Percentiles rank a stretch among this genome's conserved stretches.
Evolutionary conservation across 2,329 filamentous ascomycete genomes (phyloP).

Genomic region (Colletotrichum salicis): DNA sequence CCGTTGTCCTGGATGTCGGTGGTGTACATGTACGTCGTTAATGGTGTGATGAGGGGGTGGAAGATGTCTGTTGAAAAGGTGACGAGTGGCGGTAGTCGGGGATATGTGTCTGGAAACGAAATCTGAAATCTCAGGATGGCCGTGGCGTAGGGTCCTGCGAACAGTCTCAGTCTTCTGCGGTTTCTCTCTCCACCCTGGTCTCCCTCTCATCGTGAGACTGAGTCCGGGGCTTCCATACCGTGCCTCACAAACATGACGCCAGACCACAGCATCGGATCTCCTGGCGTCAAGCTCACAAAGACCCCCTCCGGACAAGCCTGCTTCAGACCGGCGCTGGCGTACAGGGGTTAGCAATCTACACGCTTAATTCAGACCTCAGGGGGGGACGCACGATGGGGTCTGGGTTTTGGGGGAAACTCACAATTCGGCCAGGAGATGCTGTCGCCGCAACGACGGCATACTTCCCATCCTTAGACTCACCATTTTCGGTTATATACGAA

Average conservation of each 20-base stretch:
- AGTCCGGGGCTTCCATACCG: constrained; percentile 62
- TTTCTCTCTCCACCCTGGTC: neutral
- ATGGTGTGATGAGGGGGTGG: constrained; percentile 89
- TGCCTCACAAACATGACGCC: constrained; percentile 92
- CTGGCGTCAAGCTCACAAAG: constrained; percentile 85
- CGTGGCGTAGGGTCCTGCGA: constrained; percentile 84
- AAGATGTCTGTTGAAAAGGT: constrained; percentile 95
- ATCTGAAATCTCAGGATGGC: constrained; percentile 91
- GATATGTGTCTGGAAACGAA: constrained; percentile 85
- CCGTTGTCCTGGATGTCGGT: constrained; percentile 80
- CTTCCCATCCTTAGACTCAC: constrained; percentile 54
- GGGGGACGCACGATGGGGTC: neutral
- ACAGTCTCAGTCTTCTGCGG: constrained; percentile 18
- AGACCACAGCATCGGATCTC: constrained; percentile 84
- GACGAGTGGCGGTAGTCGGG: constrained; percentile 81
- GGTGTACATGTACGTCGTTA: constrained; percentile 95
- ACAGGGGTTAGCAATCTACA: constrained; percentile 9
- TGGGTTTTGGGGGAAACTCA: constrained; percentile 48
- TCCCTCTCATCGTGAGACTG: neutral
- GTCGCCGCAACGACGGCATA: constrained; percentile 71
- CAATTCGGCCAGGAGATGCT: constrained; percentile 86
- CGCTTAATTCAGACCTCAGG: constrained; percentile 40
- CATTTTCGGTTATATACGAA: constrained; percentile 48
- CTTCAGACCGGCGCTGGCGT: constrained; percentile 78
- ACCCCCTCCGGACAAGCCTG: constrained; percentile 86